phyloP scores from a whole-genome alignment of 306 rosid species.

The Cicer cuneatum region DNA sequence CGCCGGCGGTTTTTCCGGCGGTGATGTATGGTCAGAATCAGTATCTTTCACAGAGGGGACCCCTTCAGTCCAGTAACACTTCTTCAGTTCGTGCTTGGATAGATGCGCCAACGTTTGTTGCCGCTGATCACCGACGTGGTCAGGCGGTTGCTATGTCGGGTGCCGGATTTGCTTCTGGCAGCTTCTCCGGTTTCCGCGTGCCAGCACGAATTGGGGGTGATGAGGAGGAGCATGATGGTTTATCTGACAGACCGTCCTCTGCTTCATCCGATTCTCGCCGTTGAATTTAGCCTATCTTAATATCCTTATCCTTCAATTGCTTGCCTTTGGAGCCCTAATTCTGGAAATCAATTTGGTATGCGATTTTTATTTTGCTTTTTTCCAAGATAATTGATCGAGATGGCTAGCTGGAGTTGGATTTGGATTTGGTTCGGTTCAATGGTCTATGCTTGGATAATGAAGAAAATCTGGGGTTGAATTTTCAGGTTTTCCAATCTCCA shows the following conservation, averaged over 20 bases:
- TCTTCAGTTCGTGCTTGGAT: slow-evolving; percentile 82
- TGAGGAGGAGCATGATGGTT: slow-evolving; percentile 71
- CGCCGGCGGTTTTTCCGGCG: slow-evolving; percentile 48
- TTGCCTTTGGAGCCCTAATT: slow-evolving; percentile 39
- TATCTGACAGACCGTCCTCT: slow-evolving; percentile 80
- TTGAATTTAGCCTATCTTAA: slow-evolving; percentile 43
- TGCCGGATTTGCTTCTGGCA: slow-evolving; percentile 66
- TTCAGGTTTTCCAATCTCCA: slow-evolving; percentile 60
- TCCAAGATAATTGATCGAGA: background rate
- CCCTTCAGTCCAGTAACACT: slow-evolving; percentile 99
- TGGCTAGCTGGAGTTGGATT: slow-evolving; percentile 40
- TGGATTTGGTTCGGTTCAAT: slow-evolving; percentile 50
- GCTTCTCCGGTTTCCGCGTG: slow-evolving; percentile 72
- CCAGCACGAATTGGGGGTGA: slow-evolving; percentile 89
- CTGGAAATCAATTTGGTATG: slow-evolving; percentile 27
- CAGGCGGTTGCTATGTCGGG: slow-evolving; percentile 14
- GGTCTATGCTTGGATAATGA: slow-evolving; percentile 57
- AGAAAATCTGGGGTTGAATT: slow-evolving; percentile 55
- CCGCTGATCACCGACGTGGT: slow-evolving; percentile 36
- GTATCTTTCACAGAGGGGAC: slow-evolving; percentile 91
- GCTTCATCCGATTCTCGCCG: slow-evolving; percentile 97
- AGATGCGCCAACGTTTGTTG: slow-evolving; percentile 57
- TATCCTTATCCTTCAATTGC: slow-evolving; percentile 52
- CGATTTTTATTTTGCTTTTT: background rate
- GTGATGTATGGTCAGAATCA: slow-evolving; percentile 63